These are phyloP conservation scores for Backusella mclennaniae DNA, from an alignment of 192 early-diverging fungal genomes.

Conservation along the genomic window DNA sequence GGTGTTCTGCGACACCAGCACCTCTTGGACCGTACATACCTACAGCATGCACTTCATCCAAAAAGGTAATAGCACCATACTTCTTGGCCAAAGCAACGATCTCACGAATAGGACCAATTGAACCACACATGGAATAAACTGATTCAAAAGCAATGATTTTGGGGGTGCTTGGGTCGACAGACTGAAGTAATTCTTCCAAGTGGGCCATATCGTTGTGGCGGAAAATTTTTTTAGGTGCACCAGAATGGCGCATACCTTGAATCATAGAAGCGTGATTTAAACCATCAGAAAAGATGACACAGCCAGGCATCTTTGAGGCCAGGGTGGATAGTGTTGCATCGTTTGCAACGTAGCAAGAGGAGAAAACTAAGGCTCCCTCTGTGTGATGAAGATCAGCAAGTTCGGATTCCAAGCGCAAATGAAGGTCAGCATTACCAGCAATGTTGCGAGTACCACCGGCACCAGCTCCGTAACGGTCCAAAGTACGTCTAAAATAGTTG, in stretches of 20 bases:
- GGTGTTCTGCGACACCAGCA: slow-evolving; percentile 93
- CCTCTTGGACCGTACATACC: slow-evolving; percentile 96
- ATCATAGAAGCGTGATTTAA: slow-evolving; percentile 99
- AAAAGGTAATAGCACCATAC: slow-evolving; percentile 95
- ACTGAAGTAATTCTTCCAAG: slow-evolving; percentile 81
- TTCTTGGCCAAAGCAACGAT: slow-evolving; percentile 88
- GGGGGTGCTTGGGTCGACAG: slow-evolving; percentile 77
- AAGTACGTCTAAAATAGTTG: slow-evolving; percentile 53
- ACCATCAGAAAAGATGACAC: slow-evolving; percentile 92
- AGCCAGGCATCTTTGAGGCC: slow-evolving; percentile 82
- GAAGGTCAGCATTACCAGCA: slow-evolving; percentile 95
- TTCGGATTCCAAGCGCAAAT: slow-evolving; percentile 88
- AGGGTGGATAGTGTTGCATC: slow-evolving; percentile 93
- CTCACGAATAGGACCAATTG: slow-evolving; percentile 88
- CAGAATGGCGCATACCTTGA: slow-evolving; percentile 92
- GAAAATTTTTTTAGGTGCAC: slow-evolving; percentile 86
- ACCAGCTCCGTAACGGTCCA: slow-evolving; percentile 96
- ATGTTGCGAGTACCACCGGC: slow-evolving; percentile 99
- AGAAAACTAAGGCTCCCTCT: slow-evolving; percentile 88
- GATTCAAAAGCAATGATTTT: slow-evolving; percentile 97
- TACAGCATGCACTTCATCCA: slow-evolving; percentile 99
- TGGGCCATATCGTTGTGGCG: slow-evolving; percentile 91
- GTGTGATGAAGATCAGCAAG: slow-evolving; percentile 92
- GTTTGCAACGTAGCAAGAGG: slow-evolving; percentile 98
- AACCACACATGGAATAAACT: slow-evolving; percentile 97